A percentile compares a stretch with the other conserved stretches of the same genome.
These are phyloP conservation scores for Kregervanrija pseudodelftensis DNA, from an alignment of 805 yeast genomes.

Conservation along the genomic window DNA sequence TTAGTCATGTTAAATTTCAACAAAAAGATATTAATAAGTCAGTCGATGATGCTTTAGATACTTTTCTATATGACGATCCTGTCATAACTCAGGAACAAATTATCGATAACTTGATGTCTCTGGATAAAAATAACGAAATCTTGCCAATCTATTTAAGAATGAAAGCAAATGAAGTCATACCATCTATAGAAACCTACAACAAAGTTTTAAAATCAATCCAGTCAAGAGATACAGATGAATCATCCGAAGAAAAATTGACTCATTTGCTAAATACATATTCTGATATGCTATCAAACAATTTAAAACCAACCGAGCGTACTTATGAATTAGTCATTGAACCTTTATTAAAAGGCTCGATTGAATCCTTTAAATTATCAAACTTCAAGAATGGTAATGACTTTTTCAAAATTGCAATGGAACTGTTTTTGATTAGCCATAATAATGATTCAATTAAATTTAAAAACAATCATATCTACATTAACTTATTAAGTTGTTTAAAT, in stretches of 20 bases:
- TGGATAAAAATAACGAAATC: conserved; percentile 27
- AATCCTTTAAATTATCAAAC: conserved; percentile 31
- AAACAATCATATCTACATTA: conserved; percentile 14
- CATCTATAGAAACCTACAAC: conserved; percentile 46
- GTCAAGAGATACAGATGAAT: conserved; percentile 43
- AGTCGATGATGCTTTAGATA: conserved; percentile 2
- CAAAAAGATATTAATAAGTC: not conserved
- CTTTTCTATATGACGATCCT: conserved; percentile 7
- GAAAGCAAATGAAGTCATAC: conserved; percentile 32
- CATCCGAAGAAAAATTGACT: conserved; percentile 55
- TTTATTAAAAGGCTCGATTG: conserved; percentile 42
- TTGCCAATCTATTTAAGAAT: conserved; percentile 26
- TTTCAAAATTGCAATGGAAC: conserved; percentile 44
- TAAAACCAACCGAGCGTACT: conserved; percentile 51
- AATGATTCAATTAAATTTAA: conserved; percentile 12
- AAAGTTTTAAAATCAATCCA: conserved; percentile 49
- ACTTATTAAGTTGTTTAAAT: conserved; percentile 21
- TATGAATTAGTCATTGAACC: conserved; percentile 45
- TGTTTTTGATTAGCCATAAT: conserved; percentile 26
- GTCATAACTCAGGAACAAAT: conserved; percentile 13
- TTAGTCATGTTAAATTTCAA: not conserved
- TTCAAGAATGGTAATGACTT: conserved; percentile 37
- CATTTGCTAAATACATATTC: conserved; percentile 60
- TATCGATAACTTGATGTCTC: conserved; percentile 17
- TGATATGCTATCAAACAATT: conserved; percentile 45